Conservation (phyloP, 2,329 filamentous ascomycete species). For the Xylaria sp. region DNA sequence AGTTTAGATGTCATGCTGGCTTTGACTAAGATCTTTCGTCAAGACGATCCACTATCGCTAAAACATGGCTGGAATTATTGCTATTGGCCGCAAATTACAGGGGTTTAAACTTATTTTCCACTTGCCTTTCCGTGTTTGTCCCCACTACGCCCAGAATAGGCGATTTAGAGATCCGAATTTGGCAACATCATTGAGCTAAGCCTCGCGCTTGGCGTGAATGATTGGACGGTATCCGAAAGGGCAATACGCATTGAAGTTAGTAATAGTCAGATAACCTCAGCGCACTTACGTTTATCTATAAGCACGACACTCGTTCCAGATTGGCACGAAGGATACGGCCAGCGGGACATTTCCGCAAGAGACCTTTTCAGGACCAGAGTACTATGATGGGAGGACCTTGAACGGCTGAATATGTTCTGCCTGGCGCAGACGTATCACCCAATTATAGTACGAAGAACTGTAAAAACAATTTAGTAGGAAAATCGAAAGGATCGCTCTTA, state of each 20-base stretch:
- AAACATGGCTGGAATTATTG: not conserved
- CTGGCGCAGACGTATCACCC: slow-evolving; percentile 5
- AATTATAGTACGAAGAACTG: slow-evolving; percentile 1
- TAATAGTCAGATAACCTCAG: slow-evolving; percentile 22
- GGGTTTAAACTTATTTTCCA: slow-evolving; percentile 9
- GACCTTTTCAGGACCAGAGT: not conserved
- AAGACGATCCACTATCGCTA: not conserved
- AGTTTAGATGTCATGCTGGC: not conserved
- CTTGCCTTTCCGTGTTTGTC: not conserved
- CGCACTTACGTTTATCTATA: slow-evolving; percentile 3
- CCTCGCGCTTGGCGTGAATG: slow-evolving; percentile 16
- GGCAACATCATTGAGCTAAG: slow-evolving; percentile 11
- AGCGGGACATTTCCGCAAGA: not conserved
- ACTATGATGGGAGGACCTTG: slow-evolving; percentile 1
- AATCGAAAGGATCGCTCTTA: not conserved
- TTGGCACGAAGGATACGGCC: not conserved
- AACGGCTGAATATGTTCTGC: slow-evolving; percentile 19
- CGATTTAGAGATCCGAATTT: slow-evolving; percentile 16
- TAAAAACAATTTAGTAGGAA: not conserved
- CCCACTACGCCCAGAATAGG: not conserved
- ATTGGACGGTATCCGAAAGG: slow-evolving; percentile 24
- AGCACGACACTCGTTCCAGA: slow-evolving; percentile 1
- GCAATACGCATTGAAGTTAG: not conserved
- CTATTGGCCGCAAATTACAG: not conserved
- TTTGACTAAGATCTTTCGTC: not conserved